Evolutionary conservation across 345 rosid genomes (phyloP).

Genomic region (Gossypium herbaceum): DNA sequence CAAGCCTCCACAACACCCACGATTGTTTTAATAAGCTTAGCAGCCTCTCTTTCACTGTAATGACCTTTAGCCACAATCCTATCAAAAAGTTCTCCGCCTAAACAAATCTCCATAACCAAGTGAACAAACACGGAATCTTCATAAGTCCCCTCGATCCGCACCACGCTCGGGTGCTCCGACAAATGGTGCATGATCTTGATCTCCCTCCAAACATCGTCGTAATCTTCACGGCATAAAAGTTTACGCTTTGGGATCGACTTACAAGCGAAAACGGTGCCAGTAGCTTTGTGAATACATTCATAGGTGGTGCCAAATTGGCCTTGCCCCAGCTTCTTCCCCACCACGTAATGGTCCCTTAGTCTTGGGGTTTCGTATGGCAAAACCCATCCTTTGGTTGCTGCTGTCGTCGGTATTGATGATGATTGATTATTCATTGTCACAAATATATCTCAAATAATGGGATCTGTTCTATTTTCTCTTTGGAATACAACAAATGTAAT

Average conservation of each 20-base stretch:
- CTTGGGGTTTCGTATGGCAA: slow-evolving; percentile 80
- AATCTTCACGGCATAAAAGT: slow-evolving; percentile 87
- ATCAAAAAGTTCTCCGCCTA: slow-evolving; percentile 94
- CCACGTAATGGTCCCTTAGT: slow-evolving; percentile 65
- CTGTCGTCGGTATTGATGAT: neutral
- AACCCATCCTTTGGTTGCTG: slow-evolving; percentile 22
- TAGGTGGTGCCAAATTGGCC: slow-evolving; percentile 97
- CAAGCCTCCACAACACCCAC: slow-evolving; percentile 90
- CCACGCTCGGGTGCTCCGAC: slow-evolving; percentile 80
- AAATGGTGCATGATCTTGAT: slow-evolving; percentile 99
- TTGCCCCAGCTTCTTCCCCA: slow-evolving; percentile 88
- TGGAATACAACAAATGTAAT: neutral
- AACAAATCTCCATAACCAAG: slow-evolving; percentile 94
- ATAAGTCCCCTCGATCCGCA: slow-evolving; percentile 77
- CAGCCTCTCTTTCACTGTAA: slow-evolving; percentile 89
- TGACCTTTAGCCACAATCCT: slow-evolving; percentile 89
- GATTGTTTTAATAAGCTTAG: slow-evolving; percentile 74
- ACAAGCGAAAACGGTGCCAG: slow-evolving; percentile 58
- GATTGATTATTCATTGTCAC: neutral
- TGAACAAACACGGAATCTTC: slow-evolving; percentile 93
- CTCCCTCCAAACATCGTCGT: slow-evolving; percentile 94
- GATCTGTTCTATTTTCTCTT: neutral
- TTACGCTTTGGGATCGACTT: slow-evolving; percentile 93
- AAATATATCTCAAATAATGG: neutral
- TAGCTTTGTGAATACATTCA: slow-evolving; percentile 59